Base-by-base conservation (phyloP, 1,139 yeast species). In the Keqinozyma sinolaborantium region DNA sequence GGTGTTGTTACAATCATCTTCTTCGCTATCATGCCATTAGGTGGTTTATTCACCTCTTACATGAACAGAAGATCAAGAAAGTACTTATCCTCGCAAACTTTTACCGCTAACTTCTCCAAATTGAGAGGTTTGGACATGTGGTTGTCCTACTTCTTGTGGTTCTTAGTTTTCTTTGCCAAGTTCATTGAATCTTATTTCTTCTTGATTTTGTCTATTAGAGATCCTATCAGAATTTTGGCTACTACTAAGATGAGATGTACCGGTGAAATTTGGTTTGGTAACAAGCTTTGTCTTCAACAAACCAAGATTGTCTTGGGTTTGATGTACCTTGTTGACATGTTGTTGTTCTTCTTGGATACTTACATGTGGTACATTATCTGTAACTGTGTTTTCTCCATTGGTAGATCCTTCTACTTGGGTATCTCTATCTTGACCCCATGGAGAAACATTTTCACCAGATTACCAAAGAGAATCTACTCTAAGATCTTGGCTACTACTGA, bases 391-490 rank as follows among this genome's bases (percentile, higher is more conserved):
- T 88, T 86, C 77, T 90, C 97, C 40, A 88, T 92, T 53, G 97
- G 95, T 51, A 86, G 96, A 60, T 92, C 97, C 16, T 92, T 92
- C 77, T 92, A 90, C 73, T 75, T 92, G 63, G 98, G 98, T 83
- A 88, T 92, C 53, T 92, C 97, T 32, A 90, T 92, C 47, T 82
- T 90, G 73, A 92, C 98, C 34, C 98, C 98, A 41, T 92, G 98
- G 98, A 84, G 97, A 79, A 92, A 92, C 61, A 90, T 92, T 53
- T 92, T 90, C 73, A 83, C 96, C 40, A 83, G 98, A 64, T 74
- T 92, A 57, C 98, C 98, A 60, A 92, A 92, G 79, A 86, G 98
- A 79, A 87, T 92, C 50, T 92, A 92, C 73, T 87, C 97, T 37
- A 92, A 92, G 79, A 80, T 92, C 47, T 78, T 92, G 63, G 97